Base-by-base conservation (phyloP, 805 yeast genomes). In the Candida lessepsii region DNA sequence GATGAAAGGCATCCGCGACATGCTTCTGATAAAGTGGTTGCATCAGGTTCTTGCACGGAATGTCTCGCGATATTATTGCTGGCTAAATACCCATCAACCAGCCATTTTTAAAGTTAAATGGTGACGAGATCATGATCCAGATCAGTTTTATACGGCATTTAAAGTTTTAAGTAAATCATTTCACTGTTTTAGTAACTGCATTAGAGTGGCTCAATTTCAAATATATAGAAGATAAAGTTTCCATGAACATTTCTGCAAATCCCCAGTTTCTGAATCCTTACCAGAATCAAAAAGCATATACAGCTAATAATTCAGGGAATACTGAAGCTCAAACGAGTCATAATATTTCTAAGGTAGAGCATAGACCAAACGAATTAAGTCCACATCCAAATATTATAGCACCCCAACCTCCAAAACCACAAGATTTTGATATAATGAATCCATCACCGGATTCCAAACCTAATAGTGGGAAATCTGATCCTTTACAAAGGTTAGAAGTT, bases 401-500 rank as follows among this genome's bases (percentile, higher is more conserved):
- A 11, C 31, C 32, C 3, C 3, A 16, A 28, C 42, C 42, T 14
- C 42, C 42, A 13, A 28, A 18, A 15, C 30, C 29, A 3, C 34
- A 40, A 23, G 43, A 40, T n/a, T 40, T 41, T 14, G 15, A 36
- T 3, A 15, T 23, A 10, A 4, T 39, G 24, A 24, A 11, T 13
- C 29, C 19, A n/a, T 14, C 20, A 13, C 15, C 23, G 4, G 11
- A 17, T 7, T 29, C 44, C 5, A 35, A 29, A 10, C 31, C 38
- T 9, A 5, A 30, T 16, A 34, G 38, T 29, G 31, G 24, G n/a
- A 35, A 40, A 9, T 44, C 50, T 7, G 48, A 44, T 17, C 20
- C 46, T 9, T 34, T 47, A 19, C 41, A 40, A 28, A 39, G 54
- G 18, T 39, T 56, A 18, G 63, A 56, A 38, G 56, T 53, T 20